Percentiles rank a stretch among this genome's conserved stretches.
Conservation (phyloP, 2,329 filamentous ascomycete species). For the Emmonsia crescens region DNA sequence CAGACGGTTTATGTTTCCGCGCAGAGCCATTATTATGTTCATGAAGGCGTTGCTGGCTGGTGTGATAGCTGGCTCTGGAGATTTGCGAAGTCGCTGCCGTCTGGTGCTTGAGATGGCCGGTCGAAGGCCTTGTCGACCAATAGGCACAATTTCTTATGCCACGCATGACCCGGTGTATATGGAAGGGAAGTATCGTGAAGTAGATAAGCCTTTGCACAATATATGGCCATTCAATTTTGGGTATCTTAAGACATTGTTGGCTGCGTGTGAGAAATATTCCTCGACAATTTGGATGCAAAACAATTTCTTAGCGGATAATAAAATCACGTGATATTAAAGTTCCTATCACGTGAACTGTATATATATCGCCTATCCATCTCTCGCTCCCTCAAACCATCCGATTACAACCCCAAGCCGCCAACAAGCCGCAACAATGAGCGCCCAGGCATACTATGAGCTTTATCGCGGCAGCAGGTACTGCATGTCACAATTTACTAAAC, state of each 20-base stretch:
- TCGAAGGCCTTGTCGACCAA: background rate
- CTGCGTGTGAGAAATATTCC: background rate
- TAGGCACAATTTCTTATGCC: background rate
- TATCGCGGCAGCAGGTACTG: constrained; percentile 94
- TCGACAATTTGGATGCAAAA: too few relatives aligned
- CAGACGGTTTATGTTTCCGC: background rate
- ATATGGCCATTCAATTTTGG: too few relatives aligned
- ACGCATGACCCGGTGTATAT: background rate
- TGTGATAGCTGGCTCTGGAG: background rate
- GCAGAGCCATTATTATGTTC: background rate
- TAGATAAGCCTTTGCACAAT: background rate
- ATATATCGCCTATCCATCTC: background rate
- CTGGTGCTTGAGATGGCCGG: background rate
- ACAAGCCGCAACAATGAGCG: constrained; percentile 33
- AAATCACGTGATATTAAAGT: background rate
- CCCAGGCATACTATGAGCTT: constrained; percentile 71
- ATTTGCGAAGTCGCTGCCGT: background rate
- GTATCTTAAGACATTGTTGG: too few relatives aligned
- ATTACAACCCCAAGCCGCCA: constrained; percentile 3
- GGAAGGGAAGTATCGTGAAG: background rate
- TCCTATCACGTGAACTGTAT: background rate
- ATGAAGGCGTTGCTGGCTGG: background rate
- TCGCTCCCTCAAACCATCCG: background rate
- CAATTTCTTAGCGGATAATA: too few relatives aligned
- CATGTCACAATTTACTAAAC: constrained; percentile 5